Percentiles rank a stretch among this genome's conserved stretches.
Conservation (phyloP, 164 flowering plant genomes). For the Stephania japonica region DNA sequence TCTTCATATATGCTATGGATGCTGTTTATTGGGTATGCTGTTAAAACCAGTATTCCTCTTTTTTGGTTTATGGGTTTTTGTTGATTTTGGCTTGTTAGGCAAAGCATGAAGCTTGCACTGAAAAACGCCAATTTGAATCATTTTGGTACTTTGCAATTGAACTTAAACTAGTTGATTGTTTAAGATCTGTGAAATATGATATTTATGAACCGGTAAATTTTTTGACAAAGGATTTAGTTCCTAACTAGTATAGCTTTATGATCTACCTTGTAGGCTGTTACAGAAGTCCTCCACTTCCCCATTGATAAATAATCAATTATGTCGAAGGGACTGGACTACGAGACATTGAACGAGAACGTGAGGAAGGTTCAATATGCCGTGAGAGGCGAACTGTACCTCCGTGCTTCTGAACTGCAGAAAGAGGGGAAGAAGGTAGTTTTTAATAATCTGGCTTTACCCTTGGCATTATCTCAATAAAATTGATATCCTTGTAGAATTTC, state of each 20-base stretch:
- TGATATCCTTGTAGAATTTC: neutral
- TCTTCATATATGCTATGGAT: neutral
- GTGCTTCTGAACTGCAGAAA: constrained; percentile 98
- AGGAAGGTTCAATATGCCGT: constrained; percentile 94
- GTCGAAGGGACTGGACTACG: constrained; percentile 76
- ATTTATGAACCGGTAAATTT: neutral
- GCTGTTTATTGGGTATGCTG: neutral
- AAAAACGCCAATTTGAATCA: neutral
- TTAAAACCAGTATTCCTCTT: neutral
- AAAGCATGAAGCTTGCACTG: neutral
- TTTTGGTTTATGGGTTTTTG: neutral
- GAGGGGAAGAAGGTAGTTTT: constrained; percentile 86
- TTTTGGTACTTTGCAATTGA: constrained; percentile 2
- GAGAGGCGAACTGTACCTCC: constrained; percentile 92
- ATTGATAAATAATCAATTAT: constrained; percentile 28
- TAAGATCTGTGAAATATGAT: neutral
- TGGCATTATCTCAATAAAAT: no score
- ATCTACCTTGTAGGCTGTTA: constrained; percentile 5
- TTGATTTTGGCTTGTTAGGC: neutral
- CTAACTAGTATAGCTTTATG: neutral
- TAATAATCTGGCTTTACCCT: no score
- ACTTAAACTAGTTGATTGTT: neutral
- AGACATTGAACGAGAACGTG: constrained; percentile 76
- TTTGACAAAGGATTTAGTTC: neutral
- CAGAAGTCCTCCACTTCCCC: no score